Evolutionary conservation across 163 green algal species (phyloP), one percentile per base, ranked within the genome.

Genomic region (Volvox carteri): DNA sequence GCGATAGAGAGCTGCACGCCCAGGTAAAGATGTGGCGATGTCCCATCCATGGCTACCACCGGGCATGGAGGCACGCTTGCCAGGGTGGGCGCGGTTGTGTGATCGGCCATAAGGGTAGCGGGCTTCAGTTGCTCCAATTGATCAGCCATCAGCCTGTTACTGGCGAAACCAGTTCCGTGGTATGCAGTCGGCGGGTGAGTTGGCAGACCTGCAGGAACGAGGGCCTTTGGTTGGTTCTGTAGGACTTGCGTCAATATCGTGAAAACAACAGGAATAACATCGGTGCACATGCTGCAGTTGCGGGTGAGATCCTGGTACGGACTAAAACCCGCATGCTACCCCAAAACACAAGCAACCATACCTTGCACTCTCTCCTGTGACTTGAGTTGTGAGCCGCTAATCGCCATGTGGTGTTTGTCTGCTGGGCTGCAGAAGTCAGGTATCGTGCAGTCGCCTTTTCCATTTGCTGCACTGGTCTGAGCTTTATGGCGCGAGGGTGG

Each of bases 341-440:
- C 8, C 6, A 65, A 65, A 23, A 23, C 28, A 23, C 54, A 65
- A 65, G n/a, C n/a, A n/a, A n/a, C n/a, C 54, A 23, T 65, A 72
- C 60, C 60, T 72, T 23, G 60, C 23, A 37, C 23, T 33, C 4
- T 75, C n/a, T 25, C 35, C 65, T 9, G 65, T 42, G 30, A 42
- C 65, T 75, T 46, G 30, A 21, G 11, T 11, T 12, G 65, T 35
- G 25, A 3, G 35, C 65, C 9, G 25, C 30, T 48, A 33, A n/a
- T 6, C 30, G 25, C 30, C 35, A 35, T 33, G 25, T 50, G 48
- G 33, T 81, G 67, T 48, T 67, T 68, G 50, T 74, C 74, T 41
- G 46, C 78, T 35, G 84, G 84, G 70, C 84, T 89, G 70, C 68
- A 89, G 50, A 84, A 83, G 46, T 89, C 84, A 2, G 84, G 84